Evolutionary conservation across 805 yeast species (phyloP).

Genomic region (Debaryomyces tyrocola): DNA sequence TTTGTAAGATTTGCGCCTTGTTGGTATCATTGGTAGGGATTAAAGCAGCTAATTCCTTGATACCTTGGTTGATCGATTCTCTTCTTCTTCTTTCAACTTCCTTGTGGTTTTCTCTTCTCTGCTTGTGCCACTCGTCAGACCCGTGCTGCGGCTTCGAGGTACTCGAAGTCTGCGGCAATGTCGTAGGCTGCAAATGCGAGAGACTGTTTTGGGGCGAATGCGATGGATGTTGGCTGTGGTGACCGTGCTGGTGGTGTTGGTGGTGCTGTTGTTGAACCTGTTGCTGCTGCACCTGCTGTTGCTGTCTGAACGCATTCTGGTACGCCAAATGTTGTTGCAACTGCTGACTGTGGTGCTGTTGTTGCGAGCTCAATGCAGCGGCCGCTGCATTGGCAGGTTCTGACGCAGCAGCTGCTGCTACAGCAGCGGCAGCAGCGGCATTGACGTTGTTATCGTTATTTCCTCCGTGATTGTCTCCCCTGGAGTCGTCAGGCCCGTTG

Average conservation of each 20-base stretch:
- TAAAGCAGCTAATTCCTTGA: slow-evolving; percentile 71
- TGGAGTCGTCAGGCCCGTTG: slow-evolving; percentile 15
- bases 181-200: slow-evolving; percentile 33
- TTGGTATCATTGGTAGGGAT: slow-evolving; percentile 84
- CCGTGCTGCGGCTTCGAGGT: slow-evolving; percentile 62
- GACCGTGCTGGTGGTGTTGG: slow-evolving; percentile 13
- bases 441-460: slow-evolving; percentile 15
- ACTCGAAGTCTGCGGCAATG: slow-evolving; percentile 18
- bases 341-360: slow-evolving; percentile 19
- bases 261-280: slow-evolving; percentile 14
- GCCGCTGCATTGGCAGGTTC: slow-evolving; percentile 22
- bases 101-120: slow-evolving; percentile 87
- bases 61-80: slow-evolving; percentile 85
- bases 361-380: slow-evolving; percentile 15
- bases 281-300: slow-evolving; percentile 19
- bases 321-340: slow-evolving; percentile 15
- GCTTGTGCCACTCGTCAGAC: slow-evolving; percentile 79
- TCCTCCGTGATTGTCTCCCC: slow-evolving; percentile 13
- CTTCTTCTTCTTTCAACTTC: slow-evolving; percentile 94
- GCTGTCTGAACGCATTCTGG: slow-evolving; percentile 15
- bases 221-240: slow-evolving; percentile 12
- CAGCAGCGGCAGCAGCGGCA: slow-evolving; percentile 40
- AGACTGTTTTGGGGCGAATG: slow-evolving; percentile 9
- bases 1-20: slow-evolving; percentile 83
- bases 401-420: slow-evolving; percentile 33